These are phyloP conservation scores for Kingdonia uniflora DNA, from an alignment of 164 flowering plant genomes.

Conservation along the genomic window DNA sequence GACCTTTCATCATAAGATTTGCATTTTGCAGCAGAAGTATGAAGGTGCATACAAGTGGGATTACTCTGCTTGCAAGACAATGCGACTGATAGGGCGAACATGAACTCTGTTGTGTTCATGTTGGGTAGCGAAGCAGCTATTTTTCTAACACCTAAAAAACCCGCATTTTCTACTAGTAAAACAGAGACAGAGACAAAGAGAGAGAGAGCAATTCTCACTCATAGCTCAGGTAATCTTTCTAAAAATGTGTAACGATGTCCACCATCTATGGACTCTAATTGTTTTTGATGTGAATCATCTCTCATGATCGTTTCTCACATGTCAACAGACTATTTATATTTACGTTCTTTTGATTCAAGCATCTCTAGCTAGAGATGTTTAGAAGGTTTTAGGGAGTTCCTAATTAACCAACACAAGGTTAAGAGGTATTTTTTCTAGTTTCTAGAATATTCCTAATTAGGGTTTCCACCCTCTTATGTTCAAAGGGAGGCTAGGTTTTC, in stretches of 20 bases:
- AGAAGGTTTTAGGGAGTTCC: too few species aligned
- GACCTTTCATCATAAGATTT: constrained; percentile 5
- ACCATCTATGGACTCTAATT: not conserved
- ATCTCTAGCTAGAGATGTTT: too few species aligned
- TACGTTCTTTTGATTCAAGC: too few species aligned
- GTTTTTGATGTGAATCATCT: too few species aligned
- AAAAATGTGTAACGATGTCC: constrained; percentile 3
- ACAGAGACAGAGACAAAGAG: not conserved
- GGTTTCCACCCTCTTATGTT: too few species aligned
- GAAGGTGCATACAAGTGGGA: constrained; percentile 20
- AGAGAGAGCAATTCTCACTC: not conserved
- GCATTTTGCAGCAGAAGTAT: not conserved
- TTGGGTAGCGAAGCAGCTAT: constrained; percentile 10
- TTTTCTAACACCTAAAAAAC: constrained; percentile 7
- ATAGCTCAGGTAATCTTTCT: not conserved
- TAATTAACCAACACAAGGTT: too few species aligned
- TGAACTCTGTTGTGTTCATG: constrained; percentile 17
- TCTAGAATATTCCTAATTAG: too few species aligned
- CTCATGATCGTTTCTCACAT: too few species aligned
- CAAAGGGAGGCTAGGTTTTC: too few species aligned
- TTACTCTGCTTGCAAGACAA: constrained; percentile 19
- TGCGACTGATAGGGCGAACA: constrained; percentile 12
- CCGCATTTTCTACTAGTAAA: not conserved
- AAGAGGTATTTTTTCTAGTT: too few species aligned
- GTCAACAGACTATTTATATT: too few species aligned